Base-by-base conservation (phyloP, 106 monocot species). In the Platanthera zijinensis region DNA sequence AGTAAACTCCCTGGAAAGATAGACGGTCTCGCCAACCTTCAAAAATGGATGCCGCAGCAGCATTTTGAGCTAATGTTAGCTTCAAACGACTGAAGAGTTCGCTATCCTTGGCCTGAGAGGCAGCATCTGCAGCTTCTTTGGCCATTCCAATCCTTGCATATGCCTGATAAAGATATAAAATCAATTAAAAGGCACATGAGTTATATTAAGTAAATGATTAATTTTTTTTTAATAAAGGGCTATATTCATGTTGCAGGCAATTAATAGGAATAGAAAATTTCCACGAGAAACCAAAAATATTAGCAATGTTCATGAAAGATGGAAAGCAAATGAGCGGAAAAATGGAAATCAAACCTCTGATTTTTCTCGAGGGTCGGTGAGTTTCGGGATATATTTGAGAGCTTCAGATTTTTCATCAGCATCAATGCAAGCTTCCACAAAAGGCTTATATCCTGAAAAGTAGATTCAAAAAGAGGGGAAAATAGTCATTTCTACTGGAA, bases 391-490 rank as follows among this genome's bases (percentile, higher is more conserved):
- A 78, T 99, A 92, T 61, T 99, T 99, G 39, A 99, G 77, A 63
- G 99, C 99, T 83, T 99, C 99, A 22, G 74, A 70, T 84, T 99
- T 94, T 73, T 94, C 90, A 66, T 87, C 92, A 53, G 88, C 92
- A 82, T 88, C 88, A 70, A 99, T 90, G 51, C 99, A 99, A 72
- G 92, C 99, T 83, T 99, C 92, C 53, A 94, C 94, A 78, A 99
- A 99, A 17, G 94, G 94, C 79, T 94, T 99, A 78, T 85, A 94
- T 54, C 99, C 94, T 99, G 67, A 61, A 22, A 51, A 50, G 51
- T 51, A 72, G 1, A 51, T 62, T 71, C 25, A 76, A 6, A 78
- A 22, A 51, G 1, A 18, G 52, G 17, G 62, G 75, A 9, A 18
- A 56, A 19, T 64, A 25, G 75, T 9, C 21, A 64, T 64, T 28